Conservation (phyloP, 1,139 yeast species). For the Debaryomycetaceae sp. region DNA sequence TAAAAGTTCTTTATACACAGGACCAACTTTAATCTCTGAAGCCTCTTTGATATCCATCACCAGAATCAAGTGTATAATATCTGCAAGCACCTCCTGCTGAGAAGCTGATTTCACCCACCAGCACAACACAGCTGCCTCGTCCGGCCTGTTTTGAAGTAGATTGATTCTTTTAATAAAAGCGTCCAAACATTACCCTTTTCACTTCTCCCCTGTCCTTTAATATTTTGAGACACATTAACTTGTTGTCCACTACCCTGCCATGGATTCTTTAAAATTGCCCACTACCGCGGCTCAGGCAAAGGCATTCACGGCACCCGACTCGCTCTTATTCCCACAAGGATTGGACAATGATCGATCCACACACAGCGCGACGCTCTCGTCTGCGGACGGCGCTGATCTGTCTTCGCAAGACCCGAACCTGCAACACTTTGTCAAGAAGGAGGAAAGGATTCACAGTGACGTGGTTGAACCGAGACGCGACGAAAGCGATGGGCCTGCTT, state of each 20-base stretch:
- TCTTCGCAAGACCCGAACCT: slow-evolving; percentile 6
- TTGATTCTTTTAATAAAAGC: not conserved
- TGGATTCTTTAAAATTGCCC: slow-evolving; percentile 71
- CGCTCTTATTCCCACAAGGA: slow-evolving; percentile 51
- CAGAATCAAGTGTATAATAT: no score
- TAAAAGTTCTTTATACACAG: no score
- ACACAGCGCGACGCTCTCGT: slow-evolving; percentile 1
- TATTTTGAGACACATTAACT: slow-evolving; percentile 31
- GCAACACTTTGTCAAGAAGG: slow-evolving; percentile 12
- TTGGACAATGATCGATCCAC: slow-evolving; percentile 16
- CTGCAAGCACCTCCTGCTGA: not conserved
- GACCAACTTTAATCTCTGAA: no score
- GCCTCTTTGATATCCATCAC: no score
- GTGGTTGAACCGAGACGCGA: slow-evolving; percentile 32
- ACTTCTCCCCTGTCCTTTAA: slow-evolving; percentile 1
- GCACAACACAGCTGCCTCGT: no score
- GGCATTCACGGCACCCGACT: slow-evolving; percentile 60
- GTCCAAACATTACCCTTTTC: not conserved
- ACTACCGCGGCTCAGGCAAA: slow-evolving; percentile 76
- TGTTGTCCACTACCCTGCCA: slow-evolving; percentile 18
- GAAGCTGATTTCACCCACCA: not conserved
- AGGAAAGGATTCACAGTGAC: slow-evolving; percentile 13
- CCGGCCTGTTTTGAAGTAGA: not conserved
- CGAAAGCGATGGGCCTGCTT: slow-evolving; percentile 61
- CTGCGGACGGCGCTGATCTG: slow-evolving; percentile 6